Base-by-base conservation (phyloP, 1,139 yeast genomes). In the Hansenula sp. region DNA sequence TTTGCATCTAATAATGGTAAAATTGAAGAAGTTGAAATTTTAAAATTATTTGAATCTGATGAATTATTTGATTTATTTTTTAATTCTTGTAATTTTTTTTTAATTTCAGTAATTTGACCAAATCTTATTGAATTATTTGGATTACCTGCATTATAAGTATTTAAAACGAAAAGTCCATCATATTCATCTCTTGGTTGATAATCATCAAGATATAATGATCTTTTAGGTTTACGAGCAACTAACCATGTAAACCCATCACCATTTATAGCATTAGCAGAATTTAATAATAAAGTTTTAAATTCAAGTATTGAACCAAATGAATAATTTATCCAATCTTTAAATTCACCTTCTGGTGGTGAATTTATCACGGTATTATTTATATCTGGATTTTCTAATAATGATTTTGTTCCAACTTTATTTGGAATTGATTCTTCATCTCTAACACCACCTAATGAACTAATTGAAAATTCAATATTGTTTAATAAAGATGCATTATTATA, bases 161-260 rank as follows among this genome's bases (percentile, higher is more conserved):
- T 84, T 41, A 83, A 66, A n/a, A 84, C 64, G 32, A 77, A 78
- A 52, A 83, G 66, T 27, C 71, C 68, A 43, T 69, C 70, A 50
- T 61, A 75, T 26, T 48, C 34, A 8, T 47, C 52, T 62, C 57
- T 30, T 56, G 64, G 57, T 25, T 14, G 21, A 7, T 17, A 51
- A 19, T 46, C 53, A 48, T 37, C 33, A 46, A 44, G 37, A 52
- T 48, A n/a, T n/a, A 10, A 34, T 64, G 62, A 21, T 31, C 14
- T 25, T 19, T 25, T 25, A 13, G 29, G 5, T 37, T 77, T 71
- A 52, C 77, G 77, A 2, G 84, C 84, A n/a, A 80, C 79, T 26
- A 81, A 60, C 92, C 92, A 84, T 3, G 84, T 77, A 52, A 66
- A 71, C 2, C 94, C 94, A 57, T 84, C 88, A 38, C 94, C 92